Conservation (phyloP, 78 protist genomes). For the Anaeramoeba flamelloides region DNA sequence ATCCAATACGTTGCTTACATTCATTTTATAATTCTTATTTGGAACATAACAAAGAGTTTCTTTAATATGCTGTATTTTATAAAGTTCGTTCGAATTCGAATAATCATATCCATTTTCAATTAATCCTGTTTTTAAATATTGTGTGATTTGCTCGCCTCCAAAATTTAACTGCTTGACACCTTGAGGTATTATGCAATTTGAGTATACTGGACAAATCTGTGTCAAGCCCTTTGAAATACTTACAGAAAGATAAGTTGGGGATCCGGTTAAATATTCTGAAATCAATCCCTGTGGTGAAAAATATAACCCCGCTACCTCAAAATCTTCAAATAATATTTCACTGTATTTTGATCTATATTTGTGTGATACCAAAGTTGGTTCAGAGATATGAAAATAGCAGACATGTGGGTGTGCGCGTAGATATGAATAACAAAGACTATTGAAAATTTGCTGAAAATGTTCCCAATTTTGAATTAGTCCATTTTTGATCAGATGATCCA, state of each 20-base stretch:
- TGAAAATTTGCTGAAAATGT: too few relatives aligned
- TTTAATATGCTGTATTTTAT: neutral
- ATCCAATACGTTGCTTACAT: too few relatives aligned
- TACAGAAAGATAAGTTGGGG: neutral
- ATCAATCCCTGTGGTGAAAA: neutral
- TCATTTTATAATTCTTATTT: too few relatives aligned
- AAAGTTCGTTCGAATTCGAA: neutral
- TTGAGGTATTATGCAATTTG: too few relatives aligned
- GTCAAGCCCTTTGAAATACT: neutral
- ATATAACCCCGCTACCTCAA: neutral
- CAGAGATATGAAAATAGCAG: too few relatives aligned
- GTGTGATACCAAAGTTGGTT: neutral
- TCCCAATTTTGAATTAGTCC: too few relatives aligned
- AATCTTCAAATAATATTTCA: neutral
- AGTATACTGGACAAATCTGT: neutral
- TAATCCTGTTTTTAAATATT: neutral
- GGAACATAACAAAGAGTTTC: neutral
- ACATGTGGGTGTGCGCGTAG: too few relatives aligned
- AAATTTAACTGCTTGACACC: too few relatives aligned
- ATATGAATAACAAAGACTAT: too few relatives aligned
- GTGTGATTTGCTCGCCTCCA: neutral
- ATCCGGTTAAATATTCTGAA: neutral
- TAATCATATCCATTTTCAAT: neutral
- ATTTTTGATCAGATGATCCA: too few relatives aligned
- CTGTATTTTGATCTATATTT: neutral